Percentiles rank a stretch among this genome's conserved stretches.
phyloP scores from a whole-genome alignment of 202 grass and related monocot species.

The Schoenoplectus tabernaemontani region DNA sequence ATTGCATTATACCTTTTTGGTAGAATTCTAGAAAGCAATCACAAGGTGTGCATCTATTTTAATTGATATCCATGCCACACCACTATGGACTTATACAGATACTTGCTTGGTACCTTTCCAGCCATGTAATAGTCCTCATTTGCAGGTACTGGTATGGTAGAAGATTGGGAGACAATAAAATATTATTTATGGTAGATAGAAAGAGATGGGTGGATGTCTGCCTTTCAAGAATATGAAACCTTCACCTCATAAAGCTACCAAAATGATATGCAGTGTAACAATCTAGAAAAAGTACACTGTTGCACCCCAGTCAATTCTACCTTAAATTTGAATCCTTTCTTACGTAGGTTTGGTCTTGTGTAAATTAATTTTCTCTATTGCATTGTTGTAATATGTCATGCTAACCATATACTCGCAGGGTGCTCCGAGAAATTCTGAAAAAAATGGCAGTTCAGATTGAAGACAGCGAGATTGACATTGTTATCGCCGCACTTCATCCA shows the following conservation, averaged over 20 bases:
- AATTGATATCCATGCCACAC: not conserved
- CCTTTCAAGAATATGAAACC: not conserved
- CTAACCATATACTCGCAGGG: constrained; percentile 34
- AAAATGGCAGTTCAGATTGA: constrained; percentile 64
- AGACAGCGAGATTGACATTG: constrained; percentile 81
- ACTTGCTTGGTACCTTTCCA: not conserved
- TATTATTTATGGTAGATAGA: not conserved
- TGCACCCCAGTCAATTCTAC: not conserved
- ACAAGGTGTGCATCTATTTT: not conserved
- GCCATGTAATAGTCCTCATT: not conserved
- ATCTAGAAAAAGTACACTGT: not conserved
- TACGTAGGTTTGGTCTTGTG: not conserved
- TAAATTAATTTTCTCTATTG: not conserved
- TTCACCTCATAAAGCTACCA: not conserved
- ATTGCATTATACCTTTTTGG: not conserved
- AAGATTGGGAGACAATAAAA: not conserved
- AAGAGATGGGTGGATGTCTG: not conserved
- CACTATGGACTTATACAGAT: not conserved
- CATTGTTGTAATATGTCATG: not conserved
- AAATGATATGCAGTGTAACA: not conserved
- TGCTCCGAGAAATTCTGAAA: constrained; percentile 84
- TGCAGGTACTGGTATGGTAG: not conserved
- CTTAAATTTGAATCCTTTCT: not conserved
- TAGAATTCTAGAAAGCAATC: not conserved
- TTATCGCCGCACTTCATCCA: constrained; percentile 73